phyloP scores from a whole-genome alignment of 2,329 filamentous ascomycete species.

The Penicillium nordicum region DNA sequence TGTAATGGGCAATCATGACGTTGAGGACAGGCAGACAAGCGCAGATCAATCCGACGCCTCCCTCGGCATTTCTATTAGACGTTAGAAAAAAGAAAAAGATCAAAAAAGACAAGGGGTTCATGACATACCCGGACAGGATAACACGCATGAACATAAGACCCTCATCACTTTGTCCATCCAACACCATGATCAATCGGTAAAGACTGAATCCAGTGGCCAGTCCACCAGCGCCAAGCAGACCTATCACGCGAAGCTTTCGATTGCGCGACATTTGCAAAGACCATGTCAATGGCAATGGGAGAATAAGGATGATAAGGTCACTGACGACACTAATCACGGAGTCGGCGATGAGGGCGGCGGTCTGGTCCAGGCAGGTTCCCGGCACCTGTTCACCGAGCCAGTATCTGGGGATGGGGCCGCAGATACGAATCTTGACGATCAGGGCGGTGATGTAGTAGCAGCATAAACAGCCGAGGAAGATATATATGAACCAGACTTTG shows the following conservation, averaged over 20 bases:
- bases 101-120: too few species aligned
- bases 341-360: constrained; percentile 37
- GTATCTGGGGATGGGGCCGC: constrained; percentile 36
- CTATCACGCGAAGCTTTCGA: constrained; percentile 38
- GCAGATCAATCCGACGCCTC: constrained; percentile 37
- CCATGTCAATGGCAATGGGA: constrained; percentile 39
- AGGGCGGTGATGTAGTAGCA: constrained; percentile 37
- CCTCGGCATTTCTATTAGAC: constrained; percentile 35
- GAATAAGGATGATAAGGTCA: constrained; percentile 36
- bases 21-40: constrained; percentile 38
- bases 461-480: constrained; percentile 33
- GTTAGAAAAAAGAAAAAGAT: background rate
- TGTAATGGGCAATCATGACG: constrained; percentile 26
- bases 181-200: constrained; percentile 38
- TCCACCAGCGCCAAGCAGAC: constrained; percentile 38
- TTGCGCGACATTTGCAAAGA: constrained; percentile 38
- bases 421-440: constrained; percentile 40
- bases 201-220: constrained; percentile 39
- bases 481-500: constrained; percentile 36
- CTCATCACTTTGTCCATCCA: constrained; percentile 32
- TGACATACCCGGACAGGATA: constrained; percentile 39
- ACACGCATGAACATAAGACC: constrained; percentile 37
- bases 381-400: constrained; percentile 27
- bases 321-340: constrained; percentile 39
- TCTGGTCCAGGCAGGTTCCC: constrained; percentile 37